phyloP scores from a whole-genome alignment of 163 green algal species.

The Volvox carteri region DNA sequence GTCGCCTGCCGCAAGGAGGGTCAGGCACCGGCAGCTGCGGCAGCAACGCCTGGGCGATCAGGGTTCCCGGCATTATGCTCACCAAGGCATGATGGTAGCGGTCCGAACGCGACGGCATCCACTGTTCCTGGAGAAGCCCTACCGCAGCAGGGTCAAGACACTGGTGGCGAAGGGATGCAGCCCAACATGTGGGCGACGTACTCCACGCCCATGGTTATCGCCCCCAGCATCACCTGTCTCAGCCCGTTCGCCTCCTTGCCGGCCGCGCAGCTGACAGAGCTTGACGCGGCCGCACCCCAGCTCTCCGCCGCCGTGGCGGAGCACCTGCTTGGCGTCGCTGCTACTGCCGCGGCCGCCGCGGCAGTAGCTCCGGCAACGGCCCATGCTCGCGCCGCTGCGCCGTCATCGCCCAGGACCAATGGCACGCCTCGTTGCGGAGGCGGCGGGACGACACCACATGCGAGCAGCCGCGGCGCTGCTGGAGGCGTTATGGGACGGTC shows the following conservation, averaged over 20 bases:
- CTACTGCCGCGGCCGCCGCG: not conserved
- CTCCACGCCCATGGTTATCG: not conserved
- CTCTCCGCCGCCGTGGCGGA: not conserved
- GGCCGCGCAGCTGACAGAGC: not conserved
- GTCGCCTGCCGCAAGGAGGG: not conserved
- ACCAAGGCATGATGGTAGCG: no score
- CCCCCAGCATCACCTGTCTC: not conserved
- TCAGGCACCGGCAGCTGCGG: not conserved
- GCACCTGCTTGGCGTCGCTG: not conserved
- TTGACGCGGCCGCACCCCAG: conserved; percentile 15
- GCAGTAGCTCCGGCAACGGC: no score
- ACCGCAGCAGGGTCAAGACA: no score
- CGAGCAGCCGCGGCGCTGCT: no score
- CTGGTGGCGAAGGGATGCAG: no score
- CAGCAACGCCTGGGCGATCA: no score
- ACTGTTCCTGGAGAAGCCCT: no score
- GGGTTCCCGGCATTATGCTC: no score
- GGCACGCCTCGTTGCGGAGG: not conserved
- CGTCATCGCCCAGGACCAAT: not conserved
- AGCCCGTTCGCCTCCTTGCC: conserved; percentile 43
- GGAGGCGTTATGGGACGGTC: not conserved
- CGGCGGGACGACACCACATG: not conserved
- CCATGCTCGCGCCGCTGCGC: not conserved
- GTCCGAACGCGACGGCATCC: no score
- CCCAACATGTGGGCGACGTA: not conserved